Base-by-base conservation (phyloP, 106 monocot species). In the Apostasia shenzhenica region DNA sequence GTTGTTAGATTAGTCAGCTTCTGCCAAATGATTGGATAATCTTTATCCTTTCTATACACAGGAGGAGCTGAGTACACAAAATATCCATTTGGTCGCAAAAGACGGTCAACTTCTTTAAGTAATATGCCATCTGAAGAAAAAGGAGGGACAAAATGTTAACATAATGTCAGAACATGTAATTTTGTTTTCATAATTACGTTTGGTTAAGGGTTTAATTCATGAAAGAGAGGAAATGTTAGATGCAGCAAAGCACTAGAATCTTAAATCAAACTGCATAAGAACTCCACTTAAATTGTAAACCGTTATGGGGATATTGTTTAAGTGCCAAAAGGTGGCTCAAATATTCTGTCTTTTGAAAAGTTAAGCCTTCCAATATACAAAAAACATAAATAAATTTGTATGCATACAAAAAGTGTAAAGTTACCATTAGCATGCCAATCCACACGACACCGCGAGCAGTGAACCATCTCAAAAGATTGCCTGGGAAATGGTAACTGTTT, bases 381-480 rank as follows among this genome's bases (percentile, higher is more conserved):
- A 26, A 26, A 26, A 26, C 26, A 26, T 26, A 26, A 26, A 26
- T 26, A 26, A 26, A 26, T 26, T 26, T 26, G 26, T 26, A 26
- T 26, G 26, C 26, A 26, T 26, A 26, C 26, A 26, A 26, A 26
- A 9, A 63, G 13, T 48, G 62, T 69, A 2, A 75, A 37, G 8
- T 77, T 93, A 99, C 99, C 99, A 80, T 93, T 93, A 80, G 81
- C 85, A 86, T 99, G 93, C 92, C 92, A 99, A 81, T 99, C 93
- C 51, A 99, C 99, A 77, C 99, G 92, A 44, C 99, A 99, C 40
- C 99, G 77, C 64, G 99, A 99, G 60, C 99, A 99, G 70, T 99
- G 99, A 68, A 99, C 99, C 99, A 99, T 90, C 67, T 99, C 99
- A 81, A 99, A 99, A 47, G 99, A 90, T 47, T 75, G 68, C 54